Evolutionary conservation across 352 stramenopile genomes (phyloP).

Genomic region (Aphanomyces stellatus): DNA sequence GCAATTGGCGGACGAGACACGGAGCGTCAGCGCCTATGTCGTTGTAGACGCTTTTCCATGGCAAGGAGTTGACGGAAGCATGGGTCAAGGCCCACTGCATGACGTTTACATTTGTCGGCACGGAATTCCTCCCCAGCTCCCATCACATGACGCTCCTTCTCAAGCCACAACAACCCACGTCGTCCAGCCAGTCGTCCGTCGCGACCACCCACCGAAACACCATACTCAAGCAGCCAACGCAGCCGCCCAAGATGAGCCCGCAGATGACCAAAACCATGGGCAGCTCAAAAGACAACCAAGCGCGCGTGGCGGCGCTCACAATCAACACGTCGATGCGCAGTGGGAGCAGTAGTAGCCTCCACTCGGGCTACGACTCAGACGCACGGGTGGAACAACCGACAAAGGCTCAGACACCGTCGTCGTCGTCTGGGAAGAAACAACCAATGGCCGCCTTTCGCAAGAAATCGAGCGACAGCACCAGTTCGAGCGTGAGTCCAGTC

Average conservation of each 20-base stretch:
- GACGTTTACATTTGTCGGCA: slow-evolving; percentile 84
- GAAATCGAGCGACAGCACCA: too few relatives aligned
- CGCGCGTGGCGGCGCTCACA: too few relatives aligned
- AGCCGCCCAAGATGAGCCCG: too few relatives aligned
- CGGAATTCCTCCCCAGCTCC: slow-evolving; percentile 85
- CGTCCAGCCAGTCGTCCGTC: too few relatives aligned
- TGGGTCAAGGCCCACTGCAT: slow-evolving; percentile 71
- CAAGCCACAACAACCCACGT: neutral
- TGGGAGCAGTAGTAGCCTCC: neutral
- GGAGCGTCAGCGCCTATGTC: neutral
- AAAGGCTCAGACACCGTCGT: neutral
- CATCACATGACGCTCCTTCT: slow-evolving; percentile 12
- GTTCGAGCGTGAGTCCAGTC: too few relatives aligned
- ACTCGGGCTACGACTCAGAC: neutral
- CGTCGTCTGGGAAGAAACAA: too few relatives aligned
- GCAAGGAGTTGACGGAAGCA: slow-evolving; percentile 36
- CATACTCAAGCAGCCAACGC: neutral
- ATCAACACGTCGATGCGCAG: neutral
- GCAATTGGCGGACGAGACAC: neutral
- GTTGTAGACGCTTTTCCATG: slow-evolving; percentile 21
- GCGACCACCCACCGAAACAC: too few relatives aligned
- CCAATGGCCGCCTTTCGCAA: too few relatives aligned
- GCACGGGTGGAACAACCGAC: neutral
- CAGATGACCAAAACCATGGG: too few relatives aligned
- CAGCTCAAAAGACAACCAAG: too few relatives aligned